Conservation (phyloP, 345 rosid species). For the Capsella bursapastoris region DNA sequence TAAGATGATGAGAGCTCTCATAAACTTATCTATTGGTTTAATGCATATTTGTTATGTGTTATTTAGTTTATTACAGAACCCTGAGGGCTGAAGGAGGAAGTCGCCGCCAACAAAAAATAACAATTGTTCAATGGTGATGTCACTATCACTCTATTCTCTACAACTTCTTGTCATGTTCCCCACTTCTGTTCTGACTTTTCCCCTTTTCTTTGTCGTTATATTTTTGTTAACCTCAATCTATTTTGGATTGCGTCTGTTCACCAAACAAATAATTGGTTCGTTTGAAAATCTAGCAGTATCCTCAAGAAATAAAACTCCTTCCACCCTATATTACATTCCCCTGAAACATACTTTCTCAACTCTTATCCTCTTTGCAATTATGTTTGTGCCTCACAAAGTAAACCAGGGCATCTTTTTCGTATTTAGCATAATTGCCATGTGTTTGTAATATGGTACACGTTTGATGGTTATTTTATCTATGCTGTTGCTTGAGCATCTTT, state of each 20-base stretch:
- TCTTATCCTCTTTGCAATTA: constrained; percentile 34
- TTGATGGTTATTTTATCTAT: constrained; percentile 13
- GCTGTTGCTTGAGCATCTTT: constrained; percentile 25
- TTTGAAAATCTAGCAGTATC: constrained; percentile 33
- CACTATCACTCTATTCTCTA: constrained; percentile 37
- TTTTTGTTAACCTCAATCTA: constrained; percentile 12
- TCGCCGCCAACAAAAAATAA: constrained; percentile 28
- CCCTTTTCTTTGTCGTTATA: constrained; percentile 7
- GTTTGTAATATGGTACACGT: constrained; percentile 31
- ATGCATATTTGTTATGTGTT: constrained; percentile 31
- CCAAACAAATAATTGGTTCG: constrained; percentile 36
- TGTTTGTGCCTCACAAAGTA: constrained; percentile 34
- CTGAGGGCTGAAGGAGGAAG: constrained; percentile 34
- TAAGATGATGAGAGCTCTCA: constrained; percentile 26
- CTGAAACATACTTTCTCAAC: constrained; percentile 15
- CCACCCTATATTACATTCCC: constrained; percentile 18
- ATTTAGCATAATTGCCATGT: constrained; percentile 15
- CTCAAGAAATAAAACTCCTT: constrained; percentile 38
- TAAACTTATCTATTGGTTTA: background rate
- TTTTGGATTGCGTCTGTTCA: constrained; percentile 27
- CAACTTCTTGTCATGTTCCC: constrained; percentile 43
- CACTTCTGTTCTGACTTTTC: constrained; percentile 43
- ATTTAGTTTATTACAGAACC: constrained; percentile 32
- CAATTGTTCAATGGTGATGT: constrained; percentile 38
- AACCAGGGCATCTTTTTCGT: constrained; percentile 26